A percentile compares a stretch with the other conserved stretches of the same genome.
phyloP scores from a whole-genome alignment of 129 eudicot species.

The Logfia minima region DNA sequence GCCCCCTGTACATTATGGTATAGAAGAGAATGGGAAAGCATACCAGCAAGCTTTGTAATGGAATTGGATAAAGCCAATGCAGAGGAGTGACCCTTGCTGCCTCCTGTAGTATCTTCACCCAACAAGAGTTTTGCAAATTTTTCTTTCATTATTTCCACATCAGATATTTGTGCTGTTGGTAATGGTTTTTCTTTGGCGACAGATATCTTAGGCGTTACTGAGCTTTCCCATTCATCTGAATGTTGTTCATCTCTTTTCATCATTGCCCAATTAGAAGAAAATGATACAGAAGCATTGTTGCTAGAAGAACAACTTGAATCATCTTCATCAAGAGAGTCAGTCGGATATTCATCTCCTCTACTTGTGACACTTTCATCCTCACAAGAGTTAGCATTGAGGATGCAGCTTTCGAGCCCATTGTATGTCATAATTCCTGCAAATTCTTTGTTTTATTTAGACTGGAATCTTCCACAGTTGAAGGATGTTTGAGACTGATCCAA shows the following conservation, averaged over 20 bases:
- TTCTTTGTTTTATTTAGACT: constrained; percentile 23
- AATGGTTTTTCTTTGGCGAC: constrained; percentile 45
- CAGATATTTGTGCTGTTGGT: constrained; percentile 34
- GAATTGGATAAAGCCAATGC: constrained; percentile 87
- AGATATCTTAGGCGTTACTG: constrained; percentile 42
- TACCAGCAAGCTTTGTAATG: constrained; percentile 90
- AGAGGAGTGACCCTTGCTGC: constrained; percentile 60
- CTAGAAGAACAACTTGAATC: constrained; percentile 86
- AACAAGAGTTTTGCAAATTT: constrained; percentile 79
- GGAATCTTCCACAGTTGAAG: neutral
- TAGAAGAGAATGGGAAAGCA: neutral
- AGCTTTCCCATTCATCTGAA: constrained; percentile 50
- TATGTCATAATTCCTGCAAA: constrained; percentile 77
- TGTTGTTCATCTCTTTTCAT: constrained; percentile 57
- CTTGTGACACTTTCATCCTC: constrained; percentile 63
- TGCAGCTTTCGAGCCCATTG: constrained; percentile 87
- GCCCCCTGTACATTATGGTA: neutral
- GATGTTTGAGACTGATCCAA: constrained; percentile 17
- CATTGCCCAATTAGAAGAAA: constrained; percentile 60
- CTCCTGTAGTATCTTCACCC: constrained; percentile 92
- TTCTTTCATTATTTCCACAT: constrained; percentile 73
- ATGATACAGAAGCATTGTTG: constrained; percentile 61
- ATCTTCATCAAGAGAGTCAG: constrained; percentile 66
- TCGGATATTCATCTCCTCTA: constrained; percentile 55
- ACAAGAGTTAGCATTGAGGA: constrained; percentile 45